phyloP scores from a whole-genome alignment of 2,329 filamentous ascomycete genomes.

The Aspergillus sojae region DNA sequence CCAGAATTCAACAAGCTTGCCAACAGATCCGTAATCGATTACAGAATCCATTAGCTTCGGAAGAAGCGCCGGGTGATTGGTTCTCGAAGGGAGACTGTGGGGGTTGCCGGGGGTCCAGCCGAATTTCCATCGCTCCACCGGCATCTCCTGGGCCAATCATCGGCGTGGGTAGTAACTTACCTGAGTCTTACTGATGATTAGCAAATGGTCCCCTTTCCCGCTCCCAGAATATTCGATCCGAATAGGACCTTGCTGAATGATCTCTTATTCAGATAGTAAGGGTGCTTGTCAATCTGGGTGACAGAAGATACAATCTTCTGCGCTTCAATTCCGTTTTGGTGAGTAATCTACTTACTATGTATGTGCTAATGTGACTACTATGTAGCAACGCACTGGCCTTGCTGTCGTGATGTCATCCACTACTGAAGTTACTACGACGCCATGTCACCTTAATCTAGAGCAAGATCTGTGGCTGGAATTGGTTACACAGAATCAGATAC shows the following conservation, averaged over 20 bases:
- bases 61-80: conserved; percentile 8
- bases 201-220: conserved; percentile 28
- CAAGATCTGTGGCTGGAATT: neutral
- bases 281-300: neutral
- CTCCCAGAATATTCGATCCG: neutral
- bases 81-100: neutral
- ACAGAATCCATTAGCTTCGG: conserved; percentile 19
- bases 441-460: neutral
- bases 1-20: neutral
- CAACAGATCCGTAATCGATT: conserved; percentile 28
- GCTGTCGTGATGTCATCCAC: conserved; percentile 14
- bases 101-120: neutral
- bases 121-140: neutral
- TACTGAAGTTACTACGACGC: neutral
- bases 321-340: neutral
- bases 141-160: conserved; percentile 3
- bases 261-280: conserved; percentile 9
- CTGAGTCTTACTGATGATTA: conserved; percentile 37
- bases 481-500: neutral
- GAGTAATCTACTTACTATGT: neutral
- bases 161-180: conserved; percentile 15
- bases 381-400: neutral
- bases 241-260: conserved; percentile 8
- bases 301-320: neutral
- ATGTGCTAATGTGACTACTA: neutral